Conservation (phyloP, 768 basidiomycete species). For the Boletus vinaceobasis region DNA sequence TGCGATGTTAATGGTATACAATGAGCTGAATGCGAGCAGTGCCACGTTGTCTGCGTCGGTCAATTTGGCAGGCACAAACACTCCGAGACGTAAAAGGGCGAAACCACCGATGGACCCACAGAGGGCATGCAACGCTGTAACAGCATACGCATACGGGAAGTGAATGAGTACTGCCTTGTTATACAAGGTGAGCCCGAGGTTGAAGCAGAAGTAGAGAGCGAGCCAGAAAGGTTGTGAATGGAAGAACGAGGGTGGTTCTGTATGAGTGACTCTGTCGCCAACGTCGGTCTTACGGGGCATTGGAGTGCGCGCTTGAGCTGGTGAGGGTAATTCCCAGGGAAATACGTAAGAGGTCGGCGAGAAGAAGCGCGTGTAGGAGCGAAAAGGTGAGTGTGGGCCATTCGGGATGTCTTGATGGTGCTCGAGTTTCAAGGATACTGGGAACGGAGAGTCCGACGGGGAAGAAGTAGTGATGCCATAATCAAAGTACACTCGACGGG, state of each 20-base stretch:
- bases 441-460: background rate
- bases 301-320: slow-evolving; percentile 6
- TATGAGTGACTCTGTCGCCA: slow-evolving; percentile 4
- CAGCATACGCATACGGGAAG: slow-evolving; percentile 95
- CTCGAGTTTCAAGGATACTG: slow-evolving; percentile 5
- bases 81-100: slow-evolving; percentile 52
- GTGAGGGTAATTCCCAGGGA: slow-evolving; percentile 20
- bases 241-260: slow-evolving; percentile 20
- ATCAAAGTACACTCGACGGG: slow-evolving; percentile 24
- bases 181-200: slow-evolving; percentile 88
- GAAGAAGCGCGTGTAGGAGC: background rate
- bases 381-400: background rate
- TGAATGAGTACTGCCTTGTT: slow-evolving; percentile 91
- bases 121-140: slow-evolving; percentile 89
- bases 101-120: slow-evolving; percentile 82
- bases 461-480: slow-evolving; percentile 13
- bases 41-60: slow-evolving; percentile 51
- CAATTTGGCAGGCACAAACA: slow-evolving; percentile 57
- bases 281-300: background rate
- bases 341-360: slow-evolving; percentile 10
- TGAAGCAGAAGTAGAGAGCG: slow-evolving; percentile 81
- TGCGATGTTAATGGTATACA: slow-evolving; percentile 93
- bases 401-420: background rate
- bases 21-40: slow-evolving; percentile 76
- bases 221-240: slow-evolving; percentile 57